These are phyloP conservation scores for Tillandsia leiboldiana DNA, from an alignment of 176 grass and related monocot genomes.

Conservation along the genomic window DNA sequence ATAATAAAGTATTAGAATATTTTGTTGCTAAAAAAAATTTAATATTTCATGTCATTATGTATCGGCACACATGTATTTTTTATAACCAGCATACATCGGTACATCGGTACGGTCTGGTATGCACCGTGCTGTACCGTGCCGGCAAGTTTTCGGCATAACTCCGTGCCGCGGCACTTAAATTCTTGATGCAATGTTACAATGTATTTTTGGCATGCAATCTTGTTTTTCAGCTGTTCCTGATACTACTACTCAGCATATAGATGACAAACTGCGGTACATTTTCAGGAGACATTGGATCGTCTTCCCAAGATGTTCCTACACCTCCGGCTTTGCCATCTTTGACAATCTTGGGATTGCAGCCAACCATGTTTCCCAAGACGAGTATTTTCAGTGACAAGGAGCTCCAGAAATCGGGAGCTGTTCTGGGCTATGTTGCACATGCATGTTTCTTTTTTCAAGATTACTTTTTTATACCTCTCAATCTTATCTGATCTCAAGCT, in stretches of 20 bases:
- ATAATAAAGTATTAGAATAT: too few relatives aligned
- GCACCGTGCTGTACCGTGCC: too few relatives aligned
- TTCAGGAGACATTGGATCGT: conserved; percentile 41
- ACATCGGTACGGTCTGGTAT: too few relatives aligned
- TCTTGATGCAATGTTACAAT: too few relatives aligned
- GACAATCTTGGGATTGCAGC: conserved; percentile 56
- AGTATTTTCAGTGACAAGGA: conserved; percentile 76
- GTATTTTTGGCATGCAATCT: neutral
- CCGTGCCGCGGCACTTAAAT: too few relatives aligned
- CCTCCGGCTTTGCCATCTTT: conserved; percentile 31
- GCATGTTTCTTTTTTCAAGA: conserved; percentile 31
- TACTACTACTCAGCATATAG: neutral
- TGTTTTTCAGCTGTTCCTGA: neutral
- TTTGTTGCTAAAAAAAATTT: too few relatives aligned
- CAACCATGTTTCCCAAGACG: conserved; percentile 45
- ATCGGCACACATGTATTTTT: too few relatives aligned
- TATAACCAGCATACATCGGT: too few relatives aligned
- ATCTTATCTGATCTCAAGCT: neutral
- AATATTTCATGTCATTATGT: too few relatives aligned
- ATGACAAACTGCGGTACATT: neutral
- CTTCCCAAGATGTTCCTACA: conserved; percentile 28
- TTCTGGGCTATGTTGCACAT: conserved; percentile 77
- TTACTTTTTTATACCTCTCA: neutral
- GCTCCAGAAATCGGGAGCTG: conserved; percentile 51
- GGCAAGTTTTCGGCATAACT: too few relatives aligned